These are phyloP conservation scores for Kazachstania viticola DNA, from an alignment of 805 yeast genomes.

Conservation along the genomic window DNA sequence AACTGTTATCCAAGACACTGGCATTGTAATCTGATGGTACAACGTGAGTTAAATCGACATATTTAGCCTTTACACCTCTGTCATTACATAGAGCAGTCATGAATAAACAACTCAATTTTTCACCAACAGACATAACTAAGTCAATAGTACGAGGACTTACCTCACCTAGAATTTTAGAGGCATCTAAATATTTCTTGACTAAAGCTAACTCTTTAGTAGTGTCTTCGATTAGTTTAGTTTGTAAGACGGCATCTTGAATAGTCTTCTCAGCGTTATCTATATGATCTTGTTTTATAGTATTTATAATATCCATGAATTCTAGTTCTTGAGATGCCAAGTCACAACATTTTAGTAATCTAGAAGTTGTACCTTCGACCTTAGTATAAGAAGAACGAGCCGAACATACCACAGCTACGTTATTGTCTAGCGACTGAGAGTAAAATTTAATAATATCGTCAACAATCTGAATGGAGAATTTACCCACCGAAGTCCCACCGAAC, in stretches of 20 bases:
- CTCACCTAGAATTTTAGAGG: constrained; percentile 87
- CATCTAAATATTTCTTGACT: constrained; percentile 62
- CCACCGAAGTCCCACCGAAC: constrained; percentile 96
- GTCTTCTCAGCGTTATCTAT: constrained; percentile 51
- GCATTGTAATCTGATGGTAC: constrained; percentile 48
- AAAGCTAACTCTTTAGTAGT: constrained; percentile 56
- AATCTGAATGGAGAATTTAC: constrained; percentile 80
- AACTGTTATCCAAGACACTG: constrained; percentile 53
- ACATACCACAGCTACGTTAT: constrained; percentile 86
- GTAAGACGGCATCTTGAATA: constrained; percentile 37
- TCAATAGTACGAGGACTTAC: constrained; percentile 82
- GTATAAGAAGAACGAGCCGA: constrained; percentile 88
- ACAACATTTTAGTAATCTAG: constrained; percentile 74
- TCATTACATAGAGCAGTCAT: constrained; percentile 81
- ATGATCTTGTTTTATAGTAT: constrained; percentile 71
- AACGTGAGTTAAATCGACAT: constrained; percentile 66
- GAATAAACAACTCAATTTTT: constrained; percentile 79
- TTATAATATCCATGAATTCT: constrained; percentile 47
- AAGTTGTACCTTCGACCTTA: constrained; percentile 92
- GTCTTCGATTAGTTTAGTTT: constrained; percentile 42
- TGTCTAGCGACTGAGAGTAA: constrained; percentile 34
- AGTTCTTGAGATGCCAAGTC: constrained; percentile 55
- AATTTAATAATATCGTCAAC: constrained; percentile 73
- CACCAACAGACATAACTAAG: constrained; percentile 86
- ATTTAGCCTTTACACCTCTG: constrained; percentile 64